Base-by-base conservation (phyloP, 371 early-diverging fungal genomes). In the Syncephalis fuscata region DNA sequence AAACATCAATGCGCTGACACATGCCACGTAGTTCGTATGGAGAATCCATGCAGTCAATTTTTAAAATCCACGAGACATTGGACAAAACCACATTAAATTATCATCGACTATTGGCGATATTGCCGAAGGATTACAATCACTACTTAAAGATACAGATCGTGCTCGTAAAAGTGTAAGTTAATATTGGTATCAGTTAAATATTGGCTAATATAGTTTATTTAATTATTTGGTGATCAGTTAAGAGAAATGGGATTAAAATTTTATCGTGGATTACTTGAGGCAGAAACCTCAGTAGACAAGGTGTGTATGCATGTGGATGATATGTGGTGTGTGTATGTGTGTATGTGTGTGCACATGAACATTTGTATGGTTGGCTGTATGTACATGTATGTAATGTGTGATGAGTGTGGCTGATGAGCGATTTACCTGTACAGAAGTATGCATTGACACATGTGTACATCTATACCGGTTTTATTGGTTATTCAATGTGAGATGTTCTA, bases 81-180 rank as follows among this genome's bases (percentile, higher is more conserved):
- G 80, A 3, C 74, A 80, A 50, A 73, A 74, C 39, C 61, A 76
- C 2, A 49, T 77, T 4, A 71, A 76, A 45, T 74, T 80, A 54
- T 58, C 82, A 4, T 50, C 60, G 17, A 60, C 67, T 24, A 67
- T 85, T 36, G 49, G 61, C 2, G 77, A 77, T 27, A 63, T 80
- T 17, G 68, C 80, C 15, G 86, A 85, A 15, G 82, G 83, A 40
- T 57, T 85, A 22, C 60, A 64, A 23, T 55, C 73, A 3, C 58
- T 79, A n/a, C 67, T 64, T 53, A 88, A 82, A 61, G 80, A 85
- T 48, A 80, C 78, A 9, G 88, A 85, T 51, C 66, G 79, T 25
- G 71, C 71, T 41, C 67, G 88, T 48, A 85, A 85, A 56, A 78
- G 80, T 64, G 83, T 82, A 55, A 26, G 40, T 22, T 44, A 17